Conservation (phyloP, 2,329 filamentous ascomycete species). For the Emydomyces testavorans region DNA sequence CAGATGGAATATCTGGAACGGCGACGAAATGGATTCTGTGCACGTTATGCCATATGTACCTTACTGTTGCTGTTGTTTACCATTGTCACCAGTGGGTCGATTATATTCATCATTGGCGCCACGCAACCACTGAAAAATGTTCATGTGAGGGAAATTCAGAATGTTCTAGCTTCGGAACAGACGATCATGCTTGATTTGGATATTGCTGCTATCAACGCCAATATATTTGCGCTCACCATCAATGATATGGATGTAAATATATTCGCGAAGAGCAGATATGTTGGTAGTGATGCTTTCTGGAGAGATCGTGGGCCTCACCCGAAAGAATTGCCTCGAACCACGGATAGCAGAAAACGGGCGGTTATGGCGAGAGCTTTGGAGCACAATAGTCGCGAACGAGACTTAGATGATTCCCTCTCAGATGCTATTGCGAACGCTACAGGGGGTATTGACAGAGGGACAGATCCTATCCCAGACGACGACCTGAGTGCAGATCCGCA, state of each 20-base stretch:
- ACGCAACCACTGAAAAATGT: slow-evolving; percentile 77
- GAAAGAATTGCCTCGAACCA: slow-evolving; percentile 17
- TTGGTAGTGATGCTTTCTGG: slow-evolving; percentile 48
- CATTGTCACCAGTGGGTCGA: slow-evolving; percentile 69
- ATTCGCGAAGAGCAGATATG: slow-evolving; percentile 86
- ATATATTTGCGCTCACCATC: slow-evolving; percentile 77
- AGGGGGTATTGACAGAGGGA: slow-evolving; percentile 43
- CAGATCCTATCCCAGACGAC: slow-evolving; percentile 49
- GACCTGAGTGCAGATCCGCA: slow-evolving; percentile 50
- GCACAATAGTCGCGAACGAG: background rate
- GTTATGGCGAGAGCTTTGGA: slow-evolving; percentile 20
- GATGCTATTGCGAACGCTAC: slow-evolving; percentile 9
- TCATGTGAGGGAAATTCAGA: slow-evolving; percentile 66
- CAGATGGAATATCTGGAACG: slow-evolving; percentile 64
- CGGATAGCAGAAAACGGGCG: slow-evolving; percentile 27
- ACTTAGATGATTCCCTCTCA: background rate
- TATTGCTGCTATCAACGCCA: slow-evolving; percentile 82
- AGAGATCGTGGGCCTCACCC: slow-evolving; percentile 24
- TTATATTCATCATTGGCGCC: slow-evolving; percentile 81
- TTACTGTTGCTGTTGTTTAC: slow-evolving; percentile 72
- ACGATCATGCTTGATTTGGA: slow-evolving; percentile 89
- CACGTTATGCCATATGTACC: slow-evolving; percentile 72
- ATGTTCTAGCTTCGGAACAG: slow-evolving; percentile 85
- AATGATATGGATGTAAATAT: slow-evolving; percentile 81
- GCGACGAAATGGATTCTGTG: slow-evolving; percentile 52